These are phyloP conservation scores for Phascolomyces articulosus DNA, from an alignment of 371 early-diverging fungal genomes.

Conservation along the genomic window DNA sequence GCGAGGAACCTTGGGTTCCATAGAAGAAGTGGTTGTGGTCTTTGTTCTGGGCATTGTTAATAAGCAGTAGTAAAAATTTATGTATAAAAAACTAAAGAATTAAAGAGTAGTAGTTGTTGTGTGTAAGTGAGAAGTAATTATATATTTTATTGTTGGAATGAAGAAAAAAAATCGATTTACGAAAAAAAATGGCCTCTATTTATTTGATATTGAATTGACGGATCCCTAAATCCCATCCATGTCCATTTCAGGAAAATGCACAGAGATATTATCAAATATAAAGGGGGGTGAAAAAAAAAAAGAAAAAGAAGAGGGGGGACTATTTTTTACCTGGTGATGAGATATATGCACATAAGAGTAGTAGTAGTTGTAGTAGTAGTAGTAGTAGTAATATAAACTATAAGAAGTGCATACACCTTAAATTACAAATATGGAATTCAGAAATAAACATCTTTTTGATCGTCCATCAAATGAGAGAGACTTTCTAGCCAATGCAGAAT, in stretches of 20 bases:
- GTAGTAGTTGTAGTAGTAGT: too few species aligned
- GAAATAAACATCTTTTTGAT: background rate
- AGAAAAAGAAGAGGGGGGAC: too few species aligned
- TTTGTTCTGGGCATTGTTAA: background rate
- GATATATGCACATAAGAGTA: too few species aligned
- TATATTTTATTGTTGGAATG: background rate
- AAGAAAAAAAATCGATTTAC: background rate
- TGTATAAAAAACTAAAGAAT: background rate
- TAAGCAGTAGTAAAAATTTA: background rate
- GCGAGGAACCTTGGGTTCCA: conserved; percentile 31
- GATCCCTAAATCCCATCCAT: background rate
- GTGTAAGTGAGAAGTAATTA: background rate
- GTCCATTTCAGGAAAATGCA: background rate
- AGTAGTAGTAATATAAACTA: too few species aligned
- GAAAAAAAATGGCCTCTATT: background rate
- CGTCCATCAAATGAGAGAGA: background rate
- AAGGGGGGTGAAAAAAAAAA: too few species aligned
- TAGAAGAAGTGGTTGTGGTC: background rate
- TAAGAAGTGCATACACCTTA: too few species aligned
- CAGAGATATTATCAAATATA: background rate
- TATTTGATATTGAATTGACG: background rate
- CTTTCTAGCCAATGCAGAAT: too few species aligned
- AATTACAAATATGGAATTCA: too few species aligned
- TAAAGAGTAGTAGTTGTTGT: background rate
- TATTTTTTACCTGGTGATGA: too few species aligned